These are phyloP conservation scores for Exobasidium cylindrosporum DNA, from an alignment of 1,284 basidiomycete genomes.

Conservation along the genomic window DNA sequence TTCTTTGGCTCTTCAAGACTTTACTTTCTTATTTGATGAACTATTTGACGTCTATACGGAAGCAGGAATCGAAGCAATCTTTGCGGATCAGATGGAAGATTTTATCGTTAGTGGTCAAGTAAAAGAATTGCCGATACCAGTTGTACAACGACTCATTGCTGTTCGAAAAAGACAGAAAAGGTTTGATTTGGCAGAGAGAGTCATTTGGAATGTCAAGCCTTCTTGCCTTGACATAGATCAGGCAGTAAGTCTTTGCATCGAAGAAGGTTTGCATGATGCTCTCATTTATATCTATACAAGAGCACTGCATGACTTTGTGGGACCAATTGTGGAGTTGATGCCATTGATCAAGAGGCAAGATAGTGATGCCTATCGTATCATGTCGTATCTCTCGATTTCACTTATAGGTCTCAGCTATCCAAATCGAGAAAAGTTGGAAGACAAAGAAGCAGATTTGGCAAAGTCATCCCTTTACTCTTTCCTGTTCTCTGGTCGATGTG, in stretches of 20 bases:
- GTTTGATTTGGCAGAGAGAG: constrained; percentile 74
- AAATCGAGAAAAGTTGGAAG: constrained; percentile 64
- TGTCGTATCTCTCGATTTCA: constrained; percentile 80
- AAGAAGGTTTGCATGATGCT: constrained; percentile 82
- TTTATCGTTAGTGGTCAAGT: constrained; percentile 77
- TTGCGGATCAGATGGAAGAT: constrained; percentile 75
- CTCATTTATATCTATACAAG: constrained; percentile 89
- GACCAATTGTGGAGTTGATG: constrained; percentile 81
- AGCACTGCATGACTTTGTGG: constrained; percentile 81
- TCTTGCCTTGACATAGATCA: constrained; percentile 89
- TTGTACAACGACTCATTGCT: constrained; percentile 79
- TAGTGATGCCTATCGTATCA: constrained; percentile 83
- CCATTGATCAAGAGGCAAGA: constrained; percentile 65
- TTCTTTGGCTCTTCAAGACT: constrained; percentile 74
- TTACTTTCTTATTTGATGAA: constrained; percentile 85
- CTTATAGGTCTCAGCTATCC: constrained; percentile 86
- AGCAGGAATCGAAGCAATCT: constrained; percentile 81
- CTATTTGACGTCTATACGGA: constrained; percentile 85
- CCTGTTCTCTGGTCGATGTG: constrained; percentile 76
- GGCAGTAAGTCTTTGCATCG: constrained; percentile 78
- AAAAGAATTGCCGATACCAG: constrained; percentile 70
- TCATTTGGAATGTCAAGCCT: constrained; percentile 96
- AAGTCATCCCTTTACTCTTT: constrained; percentile 62
- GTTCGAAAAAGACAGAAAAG: constrained; percentile 72
- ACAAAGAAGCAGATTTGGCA: constrained; percentile 64